Conservation (phyloP, 176 grass and related monocot genomes). For the Canna indica region DNA sequence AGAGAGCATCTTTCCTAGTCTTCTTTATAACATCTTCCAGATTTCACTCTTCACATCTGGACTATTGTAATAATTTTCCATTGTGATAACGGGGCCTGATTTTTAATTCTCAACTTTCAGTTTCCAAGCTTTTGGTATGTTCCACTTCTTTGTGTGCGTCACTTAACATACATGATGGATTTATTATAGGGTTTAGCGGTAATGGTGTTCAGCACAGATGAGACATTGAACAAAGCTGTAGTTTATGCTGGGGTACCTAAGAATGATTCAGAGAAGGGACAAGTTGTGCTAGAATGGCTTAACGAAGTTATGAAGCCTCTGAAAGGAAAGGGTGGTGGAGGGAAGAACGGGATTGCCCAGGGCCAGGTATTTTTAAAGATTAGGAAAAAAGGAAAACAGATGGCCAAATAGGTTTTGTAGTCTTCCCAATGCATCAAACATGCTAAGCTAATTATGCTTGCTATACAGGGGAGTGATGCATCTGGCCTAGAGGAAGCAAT, state of each 20-base stretch:
- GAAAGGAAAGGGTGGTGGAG: conserved; percentile 71
- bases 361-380: conserved; percentile 48
- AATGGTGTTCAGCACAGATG: conserved; percentile 84
- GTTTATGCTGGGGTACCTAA: conserved; percentile 66
- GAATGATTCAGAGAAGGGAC: conserved; percentile 15
- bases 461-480: conserved; percentile 62
- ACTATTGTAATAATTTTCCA: no score
- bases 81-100: no score
- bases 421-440: background rate
- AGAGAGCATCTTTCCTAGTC: no score
- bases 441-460: background rate
- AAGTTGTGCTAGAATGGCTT: conserved; percentile 76
- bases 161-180: no score
- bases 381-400: background rate
- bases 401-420: background rate
- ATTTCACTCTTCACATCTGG: no score
- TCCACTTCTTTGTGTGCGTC: no score
- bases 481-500: conserved; percentile 62
- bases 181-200: conserved; percentile 43
- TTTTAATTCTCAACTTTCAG: no score
- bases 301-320: conserved; percentile 65
- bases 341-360: conserved; percentile 76
- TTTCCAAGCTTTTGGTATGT: no score
- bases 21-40: no score
- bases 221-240: conserved; percentile 62